phyloP scores from a whole-genome alignment of 2,329 filamentous ascomycete species.

The Chrysosporium queenslandicum region DNA sequence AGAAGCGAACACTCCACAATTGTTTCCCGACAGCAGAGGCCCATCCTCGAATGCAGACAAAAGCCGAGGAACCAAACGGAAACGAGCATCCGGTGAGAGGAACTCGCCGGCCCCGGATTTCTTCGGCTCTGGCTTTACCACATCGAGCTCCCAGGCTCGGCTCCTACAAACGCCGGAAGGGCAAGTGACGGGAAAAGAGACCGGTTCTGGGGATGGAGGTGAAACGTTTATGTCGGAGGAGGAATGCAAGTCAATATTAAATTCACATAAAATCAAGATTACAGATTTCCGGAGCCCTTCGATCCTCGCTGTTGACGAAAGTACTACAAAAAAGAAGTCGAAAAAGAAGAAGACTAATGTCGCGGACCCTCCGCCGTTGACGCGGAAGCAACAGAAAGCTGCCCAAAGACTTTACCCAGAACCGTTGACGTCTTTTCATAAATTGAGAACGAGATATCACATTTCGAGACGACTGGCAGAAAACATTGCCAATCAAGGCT shows the following conservation, averaged over 20 bases:
- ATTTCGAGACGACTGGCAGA: constrained; percentile 62
- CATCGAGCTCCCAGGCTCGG: constrained; percentile 13
- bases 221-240: constrained; percentile 48
- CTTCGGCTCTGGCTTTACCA: constrained; percentile 26
- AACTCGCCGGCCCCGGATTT: constrained; percentile 27
- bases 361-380: constrained; percentile 28
- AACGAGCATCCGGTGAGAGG: constrained; percentile 23
- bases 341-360: constrained; percentile 48
- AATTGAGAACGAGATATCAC: constrained; percentile 61
- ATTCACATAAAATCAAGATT: constrained; percentile 74
- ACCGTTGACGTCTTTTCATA: constrained; percentile 65
- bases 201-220: constrained; percentile 16
- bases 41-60: constrained; percentile 14
- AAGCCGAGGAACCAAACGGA: constrained; percentile 29
- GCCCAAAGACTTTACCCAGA: constrained; percentile 59
- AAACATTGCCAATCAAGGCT: constrained; percentile 77
- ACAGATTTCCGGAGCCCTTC: constrained; percentile 52
- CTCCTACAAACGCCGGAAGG: constrained; percentile 13
- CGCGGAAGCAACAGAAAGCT: constrained; percentile 43
- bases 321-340: constrained; percentile 42
- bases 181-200: not conserved
- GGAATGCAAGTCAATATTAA: constrained; percentile 63
- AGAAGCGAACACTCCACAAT: constrained; percentile 31
- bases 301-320: constrained; percentile 20
- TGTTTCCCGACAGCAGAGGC: constrained; percentile 29